A percentile compares a stretch with the other conserved stretches of the same genome.
Conservation (phyloP, 805 yeast species). For the Isabelozyma heimii region DNA sequence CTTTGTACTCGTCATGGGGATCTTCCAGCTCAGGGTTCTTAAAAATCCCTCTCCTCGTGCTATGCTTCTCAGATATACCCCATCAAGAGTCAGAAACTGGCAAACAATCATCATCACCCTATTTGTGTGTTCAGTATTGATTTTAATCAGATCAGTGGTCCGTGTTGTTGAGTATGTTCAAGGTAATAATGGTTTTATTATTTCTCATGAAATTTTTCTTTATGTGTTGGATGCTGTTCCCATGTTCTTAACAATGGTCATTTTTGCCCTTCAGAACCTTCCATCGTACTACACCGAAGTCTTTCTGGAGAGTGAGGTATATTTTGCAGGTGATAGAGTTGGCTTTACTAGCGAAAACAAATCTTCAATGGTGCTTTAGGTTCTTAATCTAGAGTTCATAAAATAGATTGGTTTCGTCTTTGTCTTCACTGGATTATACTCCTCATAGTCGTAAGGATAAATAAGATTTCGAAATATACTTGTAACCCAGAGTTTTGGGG, state of each 20-base stretch:
- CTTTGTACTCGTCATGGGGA: conserved; percentile 16
- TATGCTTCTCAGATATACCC: neutral
- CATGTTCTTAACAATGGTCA: conserved; percentile 12
- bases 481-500: too few species aligned
- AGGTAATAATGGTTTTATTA: conserved; percentile 22
- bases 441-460: too few species aligned
- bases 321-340: too few species aligned
- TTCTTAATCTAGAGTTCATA: too few species aligned
- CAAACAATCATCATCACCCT: conserved; percentile 3
- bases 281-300: too few species aligned
- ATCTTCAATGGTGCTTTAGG: too few species aligned
- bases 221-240: conserved; percentile 24
- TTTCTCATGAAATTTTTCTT: conserved; percentile 20
- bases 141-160: conserved; percentile 28
- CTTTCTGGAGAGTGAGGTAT: too few species aligned
- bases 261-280: too few species aligned
- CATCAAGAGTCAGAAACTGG: conserved; percentile 6
- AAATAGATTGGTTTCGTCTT: too few species aligned
- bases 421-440: too few species aligned
- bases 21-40: conserved; percentile 7
- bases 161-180: conserved; percentile 27
- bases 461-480: too few species aligned
- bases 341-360: too few species aligned
- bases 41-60: neutral
- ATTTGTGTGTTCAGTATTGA: conserved; percentile 10